Evolutionary conservation across 306 rosid genomes (phyloP), one percentile per base, ranked within the genome.

Genomic region (Dicorynia guianensis): DNA sequence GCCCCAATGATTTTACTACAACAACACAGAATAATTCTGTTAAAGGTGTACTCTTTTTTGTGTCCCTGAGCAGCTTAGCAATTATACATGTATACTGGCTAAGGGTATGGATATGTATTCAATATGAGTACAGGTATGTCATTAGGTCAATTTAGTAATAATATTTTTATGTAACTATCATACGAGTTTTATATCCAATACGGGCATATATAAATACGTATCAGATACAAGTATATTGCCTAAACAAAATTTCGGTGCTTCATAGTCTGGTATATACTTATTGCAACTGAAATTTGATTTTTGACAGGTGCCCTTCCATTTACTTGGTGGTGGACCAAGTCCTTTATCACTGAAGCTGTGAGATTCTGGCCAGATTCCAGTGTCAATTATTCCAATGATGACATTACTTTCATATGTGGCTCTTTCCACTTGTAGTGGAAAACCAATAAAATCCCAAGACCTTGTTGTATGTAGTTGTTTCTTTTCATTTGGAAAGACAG

Each of bases 381-480:
- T 0, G 73, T 88, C 93, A 0, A 88, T 1, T 17, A 88, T 19
- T 36, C 89, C 93, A 0, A 88, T 20, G 9, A 88, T 81, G 67
- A 86, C 59, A 57, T 86, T 58, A 39, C 84, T 82, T 72, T 83
- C 84, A 39, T n/a, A n/a, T n/a, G n/a, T 3, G 15, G 10, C 67
- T 79, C 79, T 75, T 0, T 71, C 7, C 30, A 50, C 74, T 48
- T 76, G 69, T 9, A 49, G 34, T 0, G 82, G 73, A 38, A 88
- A 83, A 5, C 89, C 92, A 50, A 88, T 15, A 69, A 88, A 88
- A 59, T 88, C 83, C 89, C 92, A 88, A 6, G 92, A 88, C 79
- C 81, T 79, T 76, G 92, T 88, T 35, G 92, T 88, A 8, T 80
- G 87, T 25, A 74, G 83, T 9, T 74, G 54, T 44, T 56, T 63